These are phyloP conservation scores for Pecoramyces ruminantium DNA, from an alignment of 192 early-diverging fungal species.

Conservation along the genomic window DNA sequence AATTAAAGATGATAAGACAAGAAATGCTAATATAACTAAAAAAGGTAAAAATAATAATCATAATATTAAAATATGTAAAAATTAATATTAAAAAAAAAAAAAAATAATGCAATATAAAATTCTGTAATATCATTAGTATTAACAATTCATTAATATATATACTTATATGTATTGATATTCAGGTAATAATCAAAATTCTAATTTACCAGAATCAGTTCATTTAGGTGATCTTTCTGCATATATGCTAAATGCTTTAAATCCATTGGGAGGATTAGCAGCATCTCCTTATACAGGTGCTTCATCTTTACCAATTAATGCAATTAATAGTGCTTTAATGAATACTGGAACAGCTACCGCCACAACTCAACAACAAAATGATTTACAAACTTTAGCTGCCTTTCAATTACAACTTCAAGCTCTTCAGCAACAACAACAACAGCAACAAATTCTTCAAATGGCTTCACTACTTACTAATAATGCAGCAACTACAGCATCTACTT, in stretches of 20 bases:
- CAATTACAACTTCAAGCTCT: not conserved
- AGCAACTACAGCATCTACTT: not conserved
- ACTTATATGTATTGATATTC: too few species aligned
- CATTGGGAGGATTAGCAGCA: not conserved
- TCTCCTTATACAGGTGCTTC: not conserved
- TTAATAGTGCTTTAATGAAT: not conserved
- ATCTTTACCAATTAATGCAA: not conserved
- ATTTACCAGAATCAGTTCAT: not conserved
- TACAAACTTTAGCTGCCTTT: not conserved
- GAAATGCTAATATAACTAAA: too few species aligned
- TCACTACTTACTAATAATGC: not conserved
- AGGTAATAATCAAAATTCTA: not conserved
- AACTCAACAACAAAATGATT: not conserved
- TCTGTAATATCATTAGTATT: too few species aligned
- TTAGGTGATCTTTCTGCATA: not conserved
- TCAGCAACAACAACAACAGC: not conserved
- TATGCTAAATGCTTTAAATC: not conserved
- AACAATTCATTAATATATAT: too few species aligned
- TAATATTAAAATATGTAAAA: too few species aligned
- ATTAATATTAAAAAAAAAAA: too few species aligned
- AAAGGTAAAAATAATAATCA: too few species aligned
- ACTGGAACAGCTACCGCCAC: not conserved
- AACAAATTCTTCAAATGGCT: not conserved
- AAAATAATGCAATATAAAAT: too few species aligned
- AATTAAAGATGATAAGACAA: too few species aligned